These are phyloP conservation scores for Trichocomaceae sp. DNA, from an alignment of 2,329 filamentous ascomycete genomes.

Conservation along the genomic window DNA sequence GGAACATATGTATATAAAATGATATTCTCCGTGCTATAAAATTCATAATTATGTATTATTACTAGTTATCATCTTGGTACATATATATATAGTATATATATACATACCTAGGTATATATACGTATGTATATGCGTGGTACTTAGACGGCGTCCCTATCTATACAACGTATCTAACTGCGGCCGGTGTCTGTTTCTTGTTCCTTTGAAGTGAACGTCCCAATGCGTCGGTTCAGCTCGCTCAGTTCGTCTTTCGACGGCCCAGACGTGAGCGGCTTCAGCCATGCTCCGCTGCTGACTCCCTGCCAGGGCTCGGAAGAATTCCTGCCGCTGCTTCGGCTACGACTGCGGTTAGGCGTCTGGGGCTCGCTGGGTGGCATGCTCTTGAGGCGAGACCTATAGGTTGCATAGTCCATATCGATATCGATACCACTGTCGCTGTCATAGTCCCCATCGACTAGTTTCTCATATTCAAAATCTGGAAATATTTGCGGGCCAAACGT, in stretches of 20 bases:
- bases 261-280: constrained; percentile 12
- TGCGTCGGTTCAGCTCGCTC: constrained; percentile 12
- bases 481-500: constrained; percentile 92
- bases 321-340: constrained; percentile 55
- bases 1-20: no score
- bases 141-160: not conserved
- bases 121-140: no score
- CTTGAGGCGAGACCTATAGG: constrained; percentile 18
- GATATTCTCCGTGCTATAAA: no score
- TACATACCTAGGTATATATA: no score
- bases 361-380: constrained; percentile 41
- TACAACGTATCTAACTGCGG: not conserved
- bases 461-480: constrained; percentile 77
- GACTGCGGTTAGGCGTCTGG: constrained; percentile 58
- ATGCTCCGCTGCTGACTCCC: constrained; percentile 11
- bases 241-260: constrained; percentile 11
- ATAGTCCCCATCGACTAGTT: constrained; percentile 55
- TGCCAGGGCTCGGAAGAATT: constrained; percentile 6
- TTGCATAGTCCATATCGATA: constrained; percentile 15
- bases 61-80: no score
- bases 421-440: constrained; percentile 24
- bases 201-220: constrained; percentile 8
- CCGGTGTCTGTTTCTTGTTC: not conserved
- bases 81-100: not conserved
- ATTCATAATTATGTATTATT: no score